Evolutionary conservation across 768 basidiomycete species (phyloP), one percentile per base, ranked within the genome.

Genomic region (Mycena vitilis): DNA sequence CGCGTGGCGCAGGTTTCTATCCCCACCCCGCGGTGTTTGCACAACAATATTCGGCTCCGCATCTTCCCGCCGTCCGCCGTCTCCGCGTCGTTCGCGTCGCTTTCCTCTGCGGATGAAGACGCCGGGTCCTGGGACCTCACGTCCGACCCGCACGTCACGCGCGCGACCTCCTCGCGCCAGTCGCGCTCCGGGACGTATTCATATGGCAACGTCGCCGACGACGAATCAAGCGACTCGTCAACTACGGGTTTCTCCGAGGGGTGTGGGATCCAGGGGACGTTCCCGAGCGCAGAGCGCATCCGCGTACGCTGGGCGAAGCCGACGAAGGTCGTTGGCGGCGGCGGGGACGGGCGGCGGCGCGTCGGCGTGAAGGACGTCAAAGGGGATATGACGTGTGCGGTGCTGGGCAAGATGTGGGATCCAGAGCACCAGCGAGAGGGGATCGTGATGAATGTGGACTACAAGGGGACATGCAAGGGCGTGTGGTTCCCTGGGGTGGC

Each of bases 401-500:
- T 94, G 22, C 81, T 87, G 42, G 91, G 89, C 37, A 86, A 83
- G 71, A 77, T 77, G 52, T 79, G 69, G 60, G 81, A 81, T 72
- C 71, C 76, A n/a, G 80, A 76, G 64, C 77, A 74, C 67, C 78
- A 79, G 47, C 72, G 75, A 23, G 87, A 86, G 69, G 91, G 92
- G 20, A 77, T 91, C 20, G 71, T 90, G 40, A 85, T 94, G 84
- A 82, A 85, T 48, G 78, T 94, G 18, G 87, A 91, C 63, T 94
- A 93, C 75, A 89, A 88, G 69, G 92, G 86, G 45, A 85, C 87
- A 4, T 94, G 92, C 78, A 89, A 87, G 68, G 91, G 91, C 15
- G 80, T 95, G 51, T 95, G 92, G 91, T 94, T 89, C 74, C 89
- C 92, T 47, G 94, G 93, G 2, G 93, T 94, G 6, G 94, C 94